Conservation (phyloP, 495 filamentous ascomycete genomes). For the Neurospora tetrasperma region DNA sequence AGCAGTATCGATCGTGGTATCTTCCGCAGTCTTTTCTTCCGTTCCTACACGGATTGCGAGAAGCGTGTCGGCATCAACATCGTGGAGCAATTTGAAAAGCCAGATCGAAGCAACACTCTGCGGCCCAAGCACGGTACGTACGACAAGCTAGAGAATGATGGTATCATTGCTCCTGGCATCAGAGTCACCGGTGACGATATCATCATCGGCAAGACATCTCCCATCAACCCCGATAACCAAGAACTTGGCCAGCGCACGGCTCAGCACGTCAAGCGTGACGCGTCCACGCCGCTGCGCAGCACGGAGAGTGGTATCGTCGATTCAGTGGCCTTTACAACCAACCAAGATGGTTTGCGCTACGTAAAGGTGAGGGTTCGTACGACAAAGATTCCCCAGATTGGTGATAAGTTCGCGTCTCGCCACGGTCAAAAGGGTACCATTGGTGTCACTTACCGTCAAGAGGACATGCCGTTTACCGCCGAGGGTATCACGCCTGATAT, state of each 20-base stretch:
- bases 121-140: slow-evolving; percentile 92
- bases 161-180: slow-evolving; percentile 83
- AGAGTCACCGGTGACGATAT: slow-evolving; percentile 96
- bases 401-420: slow-evolving; percentile 97
- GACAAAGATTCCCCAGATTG: slow-evolving; percentile 96
- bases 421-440: slow-evolving; percentile 99
- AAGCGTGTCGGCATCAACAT: slow-evolving; percentile 85
- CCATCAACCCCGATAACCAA: slow-evolving; percentile 81
- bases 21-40: slow-evolving; percentile 96
- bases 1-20: slow-evolving; percentile 94
- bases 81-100: slow-evolving; percentile 91
- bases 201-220: slow-evolving; percentile 97
- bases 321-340: slow-evolving; percentile 84
- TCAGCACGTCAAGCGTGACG: slow-evolving; percentile 83
- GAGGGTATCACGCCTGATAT: slow-evolving; percentile 89
- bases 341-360: slow-evolving; percentile 79
- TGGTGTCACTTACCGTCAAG: slow-evolving; percentile 91
- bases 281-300: slow-evolving; percentile 85
- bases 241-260: slow-evolving; percentile 89
- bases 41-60: slow-evolving; percentile 90
- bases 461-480: slow-evolving; percentile 96
- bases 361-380: slow-evolving; percentile 96
- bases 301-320: slow-evolving; percentile 97
- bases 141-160: slow-evolving; percentile 94
- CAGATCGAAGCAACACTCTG: slow-evolving; percentile 74